phyloP scores from a whole-genome alignment of 306 rosid species.

The Cucumis cinereus region DNA sequence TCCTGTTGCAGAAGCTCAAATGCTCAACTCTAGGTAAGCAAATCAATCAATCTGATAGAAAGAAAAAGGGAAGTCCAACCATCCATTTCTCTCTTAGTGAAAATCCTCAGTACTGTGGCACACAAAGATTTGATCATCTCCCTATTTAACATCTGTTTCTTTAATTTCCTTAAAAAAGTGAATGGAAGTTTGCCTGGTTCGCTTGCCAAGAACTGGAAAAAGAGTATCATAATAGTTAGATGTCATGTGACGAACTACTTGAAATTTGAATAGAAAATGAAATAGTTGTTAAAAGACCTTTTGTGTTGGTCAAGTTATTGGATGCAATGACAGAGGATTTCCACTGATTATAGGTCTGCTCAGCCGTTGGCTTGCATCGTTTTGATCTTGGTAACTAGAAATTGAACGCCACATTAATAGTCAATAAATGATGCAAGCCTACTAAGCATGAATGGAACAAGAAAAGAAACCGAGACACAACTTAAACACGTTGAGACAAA shows the following conservation, averaged over 20 bases:
- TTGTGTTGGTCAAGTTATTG: conserved; percentile 34
- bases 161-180: conserved; percentile 30
- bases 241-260: neutral
- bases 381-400: conserved; percentile 51
- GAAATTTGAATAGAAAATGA: neutral
- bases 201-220: conserved; percentile 39
- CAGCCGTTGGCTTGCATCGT: conserved; percentile 38
- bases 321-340: conserved; percentile 55
- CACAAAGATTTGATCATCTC: neutral
- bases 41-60: neutral
- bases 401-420: neutral
- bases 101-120: neutral
- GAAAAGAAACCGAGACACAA: neutral
- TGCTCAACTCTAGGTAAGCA: neutral
- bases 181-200: conserved; percentile 44
- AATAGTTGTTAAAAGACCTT: conserved; percentile 28
- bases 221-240: neutral
- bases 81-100: neutral
- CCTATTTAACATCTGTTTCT: conserved; percentile 23
- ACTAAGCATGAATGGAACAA: neutral
- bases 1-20: neutral
- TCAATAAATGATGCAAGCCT: neutral
- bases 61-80: neutral
- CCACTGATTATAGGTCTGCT: conserved; percentile 51
- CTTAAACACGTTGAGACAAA: neutral